Conservation (phyloP, 257 asterid species). For the Nicotiana benthamiana region DNA sequence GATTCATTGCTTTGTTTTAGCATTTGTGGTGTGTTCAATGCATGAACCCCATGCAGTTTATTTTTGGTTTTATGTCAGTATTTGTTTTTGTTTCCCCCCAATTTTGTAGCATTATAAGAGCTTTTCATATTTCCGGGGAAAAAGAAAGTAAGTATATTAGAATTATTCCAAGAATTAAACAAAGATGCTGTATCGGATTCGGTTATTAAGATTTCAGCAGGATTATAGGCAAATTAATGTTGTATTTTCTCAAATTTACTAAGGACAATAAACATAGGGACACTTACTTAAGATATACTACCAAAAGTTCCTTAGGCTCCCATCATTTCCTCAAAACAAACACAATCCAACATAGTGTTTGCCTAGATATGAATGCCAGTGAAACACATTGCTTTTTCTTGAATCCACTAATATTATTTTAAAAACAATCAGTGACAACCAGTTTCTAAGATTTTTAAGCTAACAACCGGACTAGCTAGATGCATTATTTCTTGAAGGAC, state of each 20-base stretch:
- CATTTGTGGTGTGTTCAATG: not conserved
- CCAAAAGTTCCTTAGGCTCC: not conserved
- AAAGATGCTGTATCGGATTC: not conserved
- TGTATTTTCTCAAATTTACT: not conserved
- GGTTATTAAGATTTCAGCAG: not conserved
- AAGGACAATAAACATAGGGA: not conserved
- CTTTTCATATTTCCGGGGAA: not conserved
- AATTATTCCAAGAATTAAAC: not conserved
- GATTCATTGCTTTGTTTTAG: not conserved
- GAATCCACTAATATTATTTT: not conserved
- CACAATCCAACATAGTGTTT: not conserved
- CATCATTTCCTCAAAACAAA: not conserved
- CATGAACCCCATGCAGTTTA: not conserved
- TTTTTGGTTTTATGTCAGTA: not conserved
- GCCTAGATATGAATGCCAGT: not conserved
- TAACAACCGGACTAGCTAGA: not conserved
- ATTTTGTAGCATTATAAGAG: not conserved
- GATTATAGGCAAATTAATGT: not conserved
- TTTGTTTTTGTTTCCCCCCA: not conserved
- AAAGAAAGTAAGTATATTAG: not conserved
- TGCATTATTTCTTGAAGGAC: constrained; percentile 2
- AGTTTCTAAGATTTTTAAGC: not conserved
- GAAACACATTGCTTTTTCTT: not conserved
- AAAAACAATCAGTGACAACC: not conserved
- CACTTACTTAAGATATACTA: not conserved